Evolutionary conservation across 1,139 yeast species (phyloP).

Genomic region (Spathaspora sp.): DNA sequence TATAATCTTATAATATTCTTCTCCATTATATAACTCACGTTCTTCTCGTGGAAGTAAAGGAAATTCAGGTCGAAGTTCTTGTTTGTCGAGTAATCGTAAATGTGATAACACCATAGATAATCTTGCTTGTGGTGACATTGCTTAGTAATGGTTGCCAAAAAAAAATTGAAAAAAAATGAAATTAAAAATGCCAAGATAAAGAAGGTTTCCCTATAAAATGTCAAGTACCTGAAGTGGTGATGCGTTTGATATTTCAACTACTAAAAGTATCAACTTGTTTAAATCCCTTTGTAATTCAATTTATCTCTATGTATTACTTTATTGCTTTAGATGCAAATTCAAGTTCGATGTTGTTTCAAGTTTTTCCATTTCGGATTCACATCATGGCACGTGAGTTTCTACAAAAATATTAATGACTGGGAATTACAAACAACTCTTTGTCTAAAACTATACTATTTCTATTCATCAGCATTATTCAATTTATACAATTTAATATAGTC

Average conservation of each 20-base stretch:
- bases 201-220: neutral
- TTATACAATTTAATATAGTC: conserved; percentile 49
- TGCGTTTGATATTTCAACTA: neutral
- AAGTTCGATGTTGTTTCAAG: neutral
- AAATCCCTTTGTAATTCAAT: too few relatives aligned
- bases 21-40: conserved; percentile 15
- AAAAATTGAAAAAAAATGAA: neutral
- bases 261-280: too few relatives aligned
- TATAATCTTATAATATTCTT: conserved; percentile 6
- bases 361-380: conserved; percentile 4
- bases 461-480: conserved; percentile 42
- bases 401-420: too few relatives aligned
- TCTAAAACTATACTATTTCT: conserved; percentile 5
- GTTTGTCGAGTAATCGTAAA: conserved; percentile 10
- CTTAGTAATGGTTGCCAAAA: neutral
- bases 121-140: conserved; percentile 15
- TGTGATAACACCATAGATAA: conserved; percentile 22
- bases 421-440: neutral
- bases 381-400: conserved; percentile 15
- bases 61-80: conserved; percentile 16
- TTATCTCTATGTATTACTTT: too few relatives aligned
- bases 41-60: conserved; percentile 18
- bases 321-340: too few relatives aligned
- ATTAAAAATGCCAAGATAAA: neutral
- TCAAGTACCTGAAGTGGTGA: neutral